Evolutionary conservation across 2,329 filamentous ascomycete species (phyloP), one percentile per base, ranked within the genome.

Genomic region (Neofusicoccum parvum): DNA sequence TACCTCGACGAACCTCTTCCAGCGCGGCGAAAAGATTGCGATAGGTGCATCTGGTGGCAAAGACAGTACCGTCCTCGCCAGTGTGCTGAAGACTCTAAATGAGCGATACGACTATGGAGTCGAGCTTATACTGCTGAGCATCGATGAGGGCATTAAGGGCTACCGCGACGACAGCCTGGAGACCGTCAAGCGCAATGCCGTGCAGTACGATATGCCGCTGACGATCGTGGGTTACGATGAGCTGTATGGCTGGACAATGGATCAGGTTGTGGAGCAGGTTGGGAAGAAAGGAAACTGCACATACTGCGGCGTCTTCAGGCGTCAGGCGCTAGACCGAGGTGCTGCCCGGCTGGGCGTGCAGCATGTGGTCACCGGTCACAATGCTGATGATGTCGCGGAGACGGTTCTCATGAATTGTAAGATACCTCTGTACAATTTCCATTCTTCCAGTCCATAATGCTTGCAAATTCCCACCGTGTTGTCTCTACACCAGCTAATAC

Each of bases 251-350:
- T 99, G 95, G 95, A 97, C 94, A 0, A 99, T 99, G 95, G 95
- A 99, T 74, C 92, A 98, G 74, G 95, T 99, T 10, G 96, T 99
- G 3, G 91, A 94, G 72, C 92, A 94, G 54, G 91, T 99, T 59
- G 95, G 95, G 14, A 98, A 97, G 81, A 98, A 97, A 78, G 94
- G 94, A 36, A 99, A 99, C 79, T 99, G 95, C 84, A 99, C 96
- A 36, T 99, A 99, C 74, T 99, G 95, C 74, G 95, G 95, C 14
- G 95, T 99, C 17, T 99, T 99, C 75, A 86, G 95, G 63, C 86
- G 96, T 66, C 95, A 99, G 80, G 95, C 95, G 1, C 84, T 99
- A 39, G 95, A 99, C 76, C 88, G 95, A 9, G 95, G 95, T 17
- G 93, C 95, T 5, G 94, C 92, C 72, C 89, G 91, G 77, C 80